Evolutionary conservation across 2,329 filamentous ascomycete genomes (phyloP).

Genomic region (Apiospora saccharicola): DNA sequence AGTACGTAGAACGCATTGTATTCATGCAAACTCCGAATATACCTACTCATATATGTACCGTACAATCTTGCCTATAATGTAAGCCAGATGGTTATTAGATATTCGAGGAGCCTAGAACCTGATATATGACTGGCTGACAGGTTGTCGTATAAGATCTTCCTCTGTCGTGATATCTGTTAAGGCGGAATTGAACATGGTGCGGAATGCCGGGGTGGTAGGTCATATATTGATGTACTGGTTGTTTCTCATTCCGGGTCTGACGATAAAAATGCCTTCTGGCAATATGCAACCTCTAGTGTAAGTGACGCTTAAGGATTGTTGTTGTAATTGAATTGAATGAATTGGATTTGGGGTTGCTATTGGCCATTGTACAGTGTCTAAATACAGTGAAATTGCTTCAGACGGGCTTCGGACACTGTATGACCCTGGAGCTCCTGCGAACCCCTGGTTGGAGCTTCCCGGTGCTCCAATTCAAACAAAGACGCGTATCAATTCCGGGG

Average conservation of each 20-base stretch:
- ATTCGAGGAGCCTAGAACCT: too few species aligned
- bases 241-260: too few species aligned
- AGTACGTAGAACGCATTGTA: not conserved
- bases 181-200: too few species aligned
- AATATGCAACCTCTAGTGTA: not conserved
- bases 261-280: too few species aligned
- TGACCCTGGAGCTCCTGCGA: slow-evolving; percentile 18
- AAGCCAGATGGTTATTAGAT: too few species aligned
- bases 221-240: too few species aligned
- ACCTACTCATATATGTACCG: not conserved
- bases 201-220: too few species aligned
- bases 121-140: not conserved
- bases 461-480: slow-evolving; percentile 22
- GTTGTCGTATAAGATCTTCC: not conserved
- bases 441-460: slow-evolving; percentile 19
- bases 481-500: slow-evolving; percentile 21
- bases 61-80: not conserved
- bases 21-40: not conserved
- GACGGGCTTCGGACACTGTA: not conserved
- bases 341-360: not conserved
- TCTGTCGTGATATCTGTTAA: too few species aligned
- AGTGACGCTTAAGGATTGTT: not conserved
- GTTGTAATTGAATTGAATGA: not conserved
- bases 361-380: not conserved
- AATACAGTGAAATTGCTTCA: not conserved